Evolutionary conservation across 495 filamentous ascomycete species (phyloP), one percentile per base, ranked within the genome.

Genomic region (Aspergillus kassunensis): DNA sequence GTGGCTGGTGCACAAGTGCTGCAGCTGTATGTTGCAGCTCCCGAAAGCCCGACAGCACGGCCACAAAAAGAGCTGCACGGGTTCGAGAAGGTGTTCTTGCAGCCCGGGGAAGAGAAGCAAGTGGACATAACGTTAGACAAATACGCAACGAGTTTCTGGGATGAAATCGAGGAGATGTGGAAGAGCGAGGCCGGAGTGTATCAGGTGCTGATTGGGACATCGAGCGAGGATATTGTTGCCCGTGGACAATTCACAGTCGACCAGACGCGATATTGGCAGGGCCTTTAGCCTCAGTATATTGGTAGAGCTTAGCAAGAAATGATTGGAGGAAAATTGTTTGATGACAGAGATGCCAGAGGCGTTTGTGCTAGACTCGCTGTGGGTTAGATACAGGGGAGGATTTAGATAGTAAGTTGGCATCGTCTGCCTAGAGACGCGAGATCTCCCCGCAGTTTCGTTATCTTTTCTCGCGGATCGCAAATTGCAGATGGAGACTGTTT

Each of bases 101-200:
- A 81, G 48, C 70, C 80, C 0, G 80, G 82, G 4, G 79, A 89
- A 70, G 82, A 81, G 5, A 80, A 77, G 60, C 70, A 81, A 19
- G 72, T 89, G 21, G 63, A 63, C 6, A 73, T 92, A 2, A 56
- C 55, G 19, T 39, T 92, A 1, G 81, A 89, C 58, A 79, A 79
- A 62, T 80, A 85, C 52, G 80, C 80, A 44, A 81, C 84, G 5
- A 86, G 87, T 27, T 90, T 87, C 69, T 91, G 82, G 67, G 86
- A 91, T 43, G 83, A 85, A 49, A 73, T 76, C 4, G 61, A 82
- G 29, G 66, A 68, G 12, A 78, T 69, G 36, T 92, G 88, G 87
- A 80, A 87, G 33, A 83, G 80, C 8, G 87, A 91, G 60, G 74
- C 83, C 58, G 88, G 88, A 0, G 60, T 53, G n/a, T 92, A 88